Percentiles rank a stretch among this genome's conserved stretches.
Evolutionary conservation across 108 stramenopile species (phyloP).

Genomic region (Pseudonitzschia multiseries): DNA sequence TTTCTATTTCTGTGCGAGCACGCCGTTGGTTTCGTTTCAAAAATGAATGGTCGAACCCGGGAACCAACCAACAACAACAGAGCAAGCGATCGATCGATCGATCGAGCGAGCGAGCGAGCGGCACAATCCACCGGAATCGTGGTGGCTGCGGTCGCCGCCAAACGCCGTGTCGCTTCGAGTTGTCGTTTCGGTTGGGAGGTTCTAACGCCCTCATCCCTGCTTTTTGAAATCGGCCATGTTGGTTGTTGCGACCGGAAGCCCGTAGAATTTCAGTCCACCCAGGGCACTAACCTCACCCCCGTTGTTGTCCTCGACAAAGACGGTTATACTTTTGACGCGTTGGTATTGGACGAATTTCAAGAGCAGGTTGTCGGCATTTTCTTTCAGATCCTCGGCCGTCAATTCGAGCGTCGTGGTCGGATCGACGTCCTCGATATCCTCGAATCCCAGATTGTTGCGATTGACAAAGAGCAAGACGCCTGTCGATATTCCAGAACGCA

Average conservation of each 20-base stretch:
- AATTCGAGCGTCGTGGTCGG: conserved; percentile 73
- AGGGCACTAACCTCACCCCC: conserved; percentile 80
- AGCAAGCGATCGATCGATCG: too few species aligned
- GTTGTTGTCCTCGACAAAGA: conserved; percentile 87
- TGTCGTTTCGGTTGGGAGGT: not conserved
- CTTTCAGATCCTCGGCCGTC: conserved; percentile 69
- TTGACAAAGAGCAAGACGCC: conserved; percentile 74
- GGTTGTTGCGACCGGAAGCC: conserved; percentile 64
- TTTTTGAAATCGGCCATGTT: conserved; percentile 89
- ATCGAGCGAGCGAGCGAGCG: too few species aligned
- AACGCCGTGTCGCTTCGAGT: not conserved
- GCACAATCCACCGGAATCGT: too few species aligned
- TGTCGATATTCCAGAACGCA: not conserved
- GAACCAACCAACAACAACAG: too few species aligned
- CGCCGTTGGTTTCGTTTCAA: not conserved
- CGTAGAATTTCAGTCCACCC: conserved; percentile 72
- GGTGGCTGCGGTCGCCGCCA: too few species aligned
- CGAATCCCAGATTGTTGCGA: conserved; percentile 81
- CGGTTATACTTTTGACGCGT: conserved; percentile 73
- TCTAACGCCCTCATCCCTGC: conserved; percentile 21
- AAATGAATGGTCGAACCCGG: not conserved
- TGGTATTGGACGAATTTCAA: conserved; percentile 84
- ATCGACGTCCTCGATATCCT: conserved; percentile 88
- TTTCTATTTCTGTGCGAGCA: not conserved
- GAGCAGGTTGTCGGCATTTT: conserved; percentile 51